A percentile compares a stretch with the other conserved stretches of the same genome.
phyloP scores from a whole-genome alignment of 2,329 filamentous ascomycete species.

The Penicillium thymicola region DNA sequence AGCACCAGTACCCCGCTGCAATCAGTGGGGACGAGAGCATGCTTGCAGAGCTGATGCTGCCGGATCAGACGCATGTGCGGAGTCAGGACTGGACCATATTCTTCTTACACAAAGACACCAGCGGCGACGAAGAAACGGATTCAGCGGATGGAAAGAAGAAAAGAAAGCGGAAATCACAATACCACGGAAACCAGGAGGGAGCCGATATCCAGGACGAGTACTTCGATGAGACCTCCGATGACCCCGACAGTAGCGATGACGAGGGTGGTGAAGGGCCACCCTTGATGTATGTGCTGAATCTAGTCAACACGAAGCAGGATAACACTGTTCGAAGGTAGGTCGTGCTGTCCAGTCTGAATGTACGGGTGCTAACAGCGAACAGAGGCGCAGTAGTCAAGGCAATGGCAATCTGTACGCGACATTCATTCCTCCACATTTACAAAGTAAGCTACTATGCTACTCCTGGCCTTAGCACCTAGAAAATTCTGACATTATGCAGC shows the following conservation, averaged over 20 bases:
- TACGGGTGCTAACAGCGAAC: constrained; percentile 12
- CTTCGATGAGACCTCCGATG: constrained; percentile 43
- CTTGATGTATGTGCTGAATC: constrained; percentile 91
- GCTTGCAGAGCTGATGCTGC: constrained; percentile 96
- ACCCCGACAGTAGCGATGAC: constrained; percentile 55
- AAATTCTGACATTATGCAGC: constrained; percentile 49
- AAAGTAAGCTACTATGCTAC: constrained; percentile 63
- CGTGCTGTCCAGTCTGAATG: background rate
- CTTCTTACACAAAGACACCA: constrained; percentile 94
- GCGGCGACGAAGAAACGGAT: constrained; percentile 73
- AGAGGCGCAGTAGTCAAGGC: constrained; percentile 94
- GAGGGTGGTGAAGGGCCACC: constrained; percentile 78
- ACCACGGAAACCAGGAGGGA: constrained; percentile 44
- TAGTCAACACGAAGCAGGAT: constrained; percentile 98
- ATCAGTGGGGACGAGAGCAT: constrained; percentile 98
- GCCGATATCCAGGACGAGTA: constrained; percentile 50
- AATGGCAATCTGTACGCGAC: constrained; percentile 97
- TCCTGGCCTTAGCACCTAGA: background rate
- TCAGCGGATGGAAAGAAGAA: constrained; percentile 46
- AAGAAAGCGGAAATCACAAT: constrained; percentile 47
- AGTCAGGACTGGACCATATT: constrained; percentile 99
- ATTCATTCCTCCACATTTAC: constrained; percentile 98
- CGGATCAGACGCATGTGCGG: constrained; percentile 90
- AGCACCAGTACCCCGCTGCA: constrained; percentile 91
- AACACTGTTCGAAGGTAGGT: constrained; percentile 72